Evolutionary conservation across 805 yeast genomes (phyloP), one percentile per base, ranked within the genome.

Genomic region (Candida krabiensis): DNA sequence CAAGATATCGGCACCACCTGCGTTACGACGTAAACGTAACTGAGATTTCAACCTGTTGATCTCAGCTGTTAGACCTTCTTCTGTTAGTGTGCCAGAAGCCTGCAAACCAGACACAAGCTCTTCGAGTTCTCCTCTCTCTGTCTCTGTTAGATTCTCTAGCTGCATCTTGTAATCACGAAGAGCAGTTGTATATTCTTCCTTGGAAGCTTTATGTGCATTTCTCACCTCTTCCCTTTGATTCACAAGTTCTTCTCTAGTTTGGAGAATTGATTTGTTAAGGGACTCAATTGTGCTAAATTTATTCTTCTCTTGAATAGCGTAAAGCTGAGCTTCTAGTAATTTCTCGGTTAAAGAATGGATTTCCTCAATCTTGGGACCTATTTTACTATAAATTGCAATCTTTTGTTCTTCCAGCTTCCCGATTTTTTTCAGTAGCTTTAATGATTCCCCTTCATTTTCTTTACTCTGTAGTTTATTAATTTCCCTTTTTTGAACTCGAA

Each of bases 11-110:
- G 46, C 52, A 15, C 58, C 59, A 5, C 55, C 58, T 5, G 56
- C 49, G 28, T 51, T 47, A 25, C 58, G 43, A n/a, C 47, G 39
- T 15, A 59, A 35, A 14, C 50, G 36, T 50, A 64, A 46, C 19
- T 73, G 76, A 11, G 71, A 70, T 35, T 70, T 67, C 21, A 76
- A 56, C 23, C 66, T 57, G 15, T 56, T 56, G 15, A 75, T 66
- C 41, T 67, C 72, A 6, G 54, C 50, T 28, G 63, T 48, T 6
- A 77, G 49, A 12, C 53, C 54, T 17, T 46, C 53, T 40, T 69
- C 73, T 5, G 67, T 63, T 28, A 73, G 58, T 9, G 45, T 46
- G 3, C 51, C 59, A 9, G 55, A 56, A 0, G 58, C 61, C 30
- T 61, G 55, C 44, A 74, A 69, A 4, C 46, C 40, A 6, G 49